A percentile compares a stretch with the other conserved stretches of the same genome.
phyloP scores from a whole-genome alignment of 345 rosid genomes.

The Salix exigua region DNA sequence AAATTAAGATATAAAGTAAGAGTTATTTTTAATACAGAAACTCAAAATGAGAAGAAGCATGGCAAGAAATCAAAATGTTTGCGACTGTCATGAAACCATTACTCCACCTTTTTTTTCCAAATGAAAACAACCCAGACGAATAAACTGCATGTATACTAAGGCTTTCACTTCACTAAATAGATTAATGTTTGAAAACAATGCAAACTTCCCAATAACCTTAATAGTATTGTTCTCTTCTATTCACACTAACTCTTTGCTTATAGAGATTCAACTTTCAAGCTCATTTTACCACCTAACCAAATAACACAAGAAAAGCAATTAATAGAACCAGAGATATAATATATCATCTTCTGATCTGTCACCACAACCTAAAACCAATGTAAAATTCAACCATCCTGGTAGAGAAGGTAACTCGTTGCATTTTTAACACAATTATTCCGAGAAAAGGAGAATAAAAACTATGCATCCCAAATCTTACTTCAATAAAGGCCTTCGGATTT shows the following conservation, averaged over 20 bases:
- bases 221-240: background rate
- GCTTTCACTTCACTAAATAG: background rate
- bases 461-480: conserved; percentile 36
- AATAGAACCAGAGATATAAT: background rate
- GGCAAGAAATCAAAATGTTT: background rate
- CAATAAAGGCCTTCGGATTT: conserved; percentile 67
- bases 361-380: background rate
- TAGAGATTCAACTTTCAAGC: background rate
- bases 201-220: background rate
- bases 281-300: background rate
- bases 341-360: background rate
- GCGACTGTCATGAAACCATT: background rate
- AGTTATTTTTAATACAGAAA: background rate
- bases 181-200: background rate
- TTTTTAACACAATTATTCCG: background rate
- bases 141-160: background rate
- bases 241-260: background rate
- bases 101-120: background rate
- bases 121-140: background rate
- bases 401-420: background rate
- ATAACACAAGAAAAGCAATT: background rate
- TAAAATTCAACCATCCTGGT: background rate
- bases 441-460: background rate
- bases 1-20: background rate
- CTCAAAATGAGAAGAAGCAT: background rate